phyloP scores from a whole-genome alignment of 2,329 filamentous ascomycete genomes.

The Scedosporium dehoogii region DNA sequence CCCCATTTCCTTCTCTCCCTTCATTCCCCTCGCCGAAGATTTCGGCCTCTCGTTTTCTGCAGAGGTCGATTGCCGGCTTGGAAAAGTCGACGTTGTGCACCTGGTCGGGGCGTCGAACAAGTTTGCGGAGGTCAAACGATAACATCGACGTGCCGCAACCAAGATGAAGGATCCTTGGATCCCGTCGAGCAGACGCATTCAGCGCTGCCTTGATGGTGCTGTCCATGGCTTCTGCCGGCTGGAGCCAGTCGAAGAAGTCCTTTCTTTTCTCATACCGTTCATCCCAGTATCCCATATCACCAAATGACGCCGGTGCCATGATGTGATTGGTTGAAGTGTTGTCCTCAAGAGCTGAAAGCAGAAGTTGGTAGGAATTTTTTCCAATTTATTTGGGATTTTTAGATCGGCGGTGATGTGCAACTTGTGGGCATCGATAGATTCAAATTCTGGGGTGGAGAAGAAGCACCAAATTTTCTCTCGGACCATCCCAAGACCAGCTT shows the following conservation, averaged over 20 bases:
- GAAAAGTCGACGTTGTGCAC: constrained; percentile 6
- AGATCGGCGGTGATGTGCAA: too few relatives aligned
- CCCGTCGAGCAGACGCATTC: not conserved
- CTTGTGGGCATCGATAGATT: too few relatives aligned
- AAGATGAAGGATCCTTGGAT: not conserved
- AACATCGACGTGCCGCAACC: constrained; percentile 4
- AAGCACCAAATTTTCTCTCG: too few relatives aligned
- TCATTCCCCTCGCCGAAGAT: not conserved
- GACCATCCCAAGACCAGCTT: too few relatives aligned
- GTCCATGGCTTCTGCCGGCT: not conserved
- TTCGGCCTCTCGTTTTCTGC: not conserved
- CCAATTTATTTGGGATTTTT: too few relatives aligned
- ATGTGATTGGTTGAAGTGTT: not conserved
- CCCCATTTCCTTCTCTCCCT: not conserved
- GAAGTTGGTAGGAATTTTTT: too few relatives aligned
- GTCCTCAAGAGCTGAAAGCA: too few relatives aligned
- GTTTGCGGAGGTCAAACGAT: not conserved
- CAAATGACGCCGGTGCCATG: not conserved
- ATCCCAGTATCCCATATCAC: constrained; percentile 2
- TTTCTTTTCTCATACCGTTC: not conserved
- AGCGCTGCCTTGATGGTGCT: not conserved
- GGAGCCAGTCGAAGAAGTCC: constrained; percentile 5
- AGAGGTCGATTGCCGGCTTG: not conserved
- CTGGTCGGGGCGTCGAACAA: not conserved
- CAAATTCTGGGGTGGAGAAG: too few relatives aligned